Evolutionary conservation across 2,329 filamentous ascomycete species (phyloP), one percentile per base, ranked within the genome.

Genomic region (Pyricularia grisea): DNA sequence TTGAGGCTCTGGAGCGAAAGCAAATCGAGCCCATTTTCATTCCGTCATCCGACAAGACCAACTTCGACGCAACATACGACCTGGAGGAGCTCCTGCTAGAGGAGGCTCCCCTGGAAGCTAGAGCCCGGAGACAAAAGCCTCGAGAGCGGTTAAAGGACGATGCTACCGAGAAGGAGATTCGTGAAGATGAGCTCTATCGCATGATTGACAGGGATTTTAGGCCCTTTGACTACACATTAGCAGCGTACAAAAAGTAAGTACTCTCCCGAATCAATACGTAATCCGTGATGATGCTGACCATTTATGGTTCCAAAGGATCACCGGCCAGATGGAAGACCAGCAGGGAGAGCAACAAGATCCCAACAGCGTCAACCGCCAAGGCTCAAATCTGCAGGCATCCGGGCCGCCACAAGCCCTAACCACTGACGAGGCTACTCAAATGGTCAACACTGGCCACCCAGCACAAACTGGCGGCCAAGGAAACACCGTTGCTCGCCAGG

Each of bases 1-100:
- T 99, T 73, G 88, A 87, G 17, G 89, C 90, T 0, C 80, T 99
- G 50, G 92, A 97, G 77, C 84, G 88, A 72, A 98, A 97, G 77
- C 89, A 93, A 76, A 89, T 98, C 64, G 90, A 94, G 73, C 95
- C 95, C 0, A 88, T 98, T 3, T 99, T 99, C 77, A 87, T 91
- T 25, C 95, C 95, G 0, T 97, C 94, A 0, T 94, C 93, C 69
- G 95, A 98, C 66, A 99, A 99, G 85, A 98, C 95, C 3, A 99
- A 99, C 78, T 99, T 99, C 73, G 95, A 99, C 79, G 95, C 95
- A 4, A 99, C 95, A 0, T 98, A 99, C 77, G 95, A 99, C 78
- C 81, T 99, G 67, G 95, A 99, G 77, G 95, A 99, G 78, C 79
- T 99, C 25, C 81, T 99, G 1, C 80, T 99, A 64, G 95, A 99